These are phyloP conservation scores for Trifolium repens DNA, from an alignment of 306 rosid species.

Conservation along the genomic window DNA sequence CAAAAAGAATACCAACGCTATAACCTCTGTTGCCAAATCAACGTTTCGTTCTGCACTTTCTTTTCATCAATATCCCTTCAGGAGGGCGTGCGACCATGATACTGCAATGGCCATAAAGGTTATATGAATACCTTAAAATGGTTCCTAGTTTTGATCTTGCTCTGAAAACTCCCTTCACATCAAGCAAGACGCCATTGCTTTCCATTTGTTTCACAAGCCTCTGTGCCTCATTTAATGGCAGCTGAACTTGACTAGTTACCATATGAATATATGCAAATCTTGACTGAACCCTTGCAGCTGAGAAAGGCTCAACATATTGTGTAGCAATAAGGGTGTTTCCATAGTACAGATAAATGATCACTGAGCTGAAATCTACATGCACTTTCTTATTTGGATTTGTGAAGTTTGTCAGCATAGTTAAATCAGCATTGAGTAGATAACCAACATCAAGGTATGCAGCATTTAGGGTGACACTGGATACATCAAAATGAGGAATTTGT, in stretches of 20 bases:
- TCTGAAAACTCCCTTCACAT: slow-evolving; percentile 63
- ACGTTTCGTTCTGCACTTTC: slow-evolving; percentile 71
- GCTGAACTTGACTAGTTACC: slow-evolving; percentile 76
- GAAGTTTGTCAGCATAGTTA: slow-evolving; percentile 80
- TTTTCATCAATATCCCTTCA: slow-evolving; percentile 57
- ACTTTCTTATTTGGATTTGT: slow-evolving; percentile 92
- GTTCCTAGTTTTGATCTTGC: slow-evolving; percentile 76
- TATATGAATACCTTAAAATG: slow-evolving; percentile 70
- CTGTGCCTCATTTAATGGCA: slow-evolving; percentile 57
- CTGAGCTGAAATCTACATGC: slow-evolving; percentile 71
- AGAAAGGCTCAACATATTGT: slow-evolving; percentile 72
- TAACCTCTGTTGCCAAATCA: slow-evolving; percentile 33
- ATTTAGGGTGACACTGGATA: slow-evolving; percentile 66
- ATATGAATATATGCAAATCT: slow-evolving; percentile 66
- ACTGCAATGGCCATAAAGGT: slow-evolving; percentile 62
- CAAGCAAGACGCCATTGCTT: slow-evolving; percentile 58
- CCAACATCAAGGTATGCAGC: slow-evolving; percentile 97
- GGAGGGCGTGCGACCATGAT: slow-evolving; percentile 75
- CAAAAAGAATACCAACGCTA: slow-evolving; percentile 38
- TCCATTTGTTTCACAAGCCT: slow-evolving; percentile 67
- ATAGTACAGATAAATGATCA: slow-evolving; percentile 61
- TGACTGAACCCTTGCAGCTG: slow-evolving; percentile 57
- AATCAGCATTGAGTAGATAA: slow-evolving; percentile 81
- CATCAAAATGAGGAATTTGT: slow-evolving; percentile 68
- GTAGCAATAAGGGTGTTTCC: slow-evolving; percentile 72